Evolutionary conservation across 2,329 filamentous ascomycete genomes (phyloP).

Genomic region (Aschersonia sp.): DNA sequence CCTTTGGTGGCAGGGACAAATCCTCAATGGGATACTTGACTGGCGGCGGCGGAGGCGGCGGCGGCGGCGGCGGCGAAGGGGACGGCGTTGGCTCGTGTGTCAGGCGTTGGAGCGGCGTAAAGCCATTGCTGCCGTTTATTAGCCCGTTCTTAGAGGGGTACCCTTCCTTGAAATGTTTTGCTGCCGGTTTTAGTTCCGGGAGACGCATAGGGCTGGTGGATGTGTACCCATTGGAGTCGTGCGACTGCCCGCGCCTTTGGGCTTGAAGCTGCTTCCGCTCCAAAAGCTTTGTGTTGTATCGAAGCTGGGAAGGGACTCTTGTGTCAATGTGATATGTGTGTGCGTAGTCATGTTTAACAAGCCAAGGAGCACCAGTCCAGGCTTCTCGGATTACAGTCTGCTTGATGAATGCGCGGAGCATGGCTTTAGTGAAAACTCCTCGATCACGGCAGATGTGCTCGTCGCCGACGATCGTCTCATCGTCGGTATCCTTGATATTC

Average conservation of each 20-base stretch:
- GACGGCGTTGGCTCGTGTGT: constrained; percentile 23
- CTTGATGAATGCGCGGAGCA: constrained; percentile 86
- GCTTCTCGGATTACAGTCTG: constrained; percentile 83
- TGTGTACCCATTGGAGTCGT: constrained; percentile 27
- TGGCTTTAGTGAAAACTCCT: constrained; percentile 87
- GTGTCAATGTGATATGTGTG: constrained; percentile 73
- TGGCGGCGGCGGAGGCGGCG: constrained; percentile 33
- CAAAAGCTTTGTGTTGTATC: constrained; percentile 64
- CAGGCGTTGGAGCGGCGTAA: constrained; percentile 1
- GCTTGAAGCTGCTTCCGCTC: constrained; percentile 61
- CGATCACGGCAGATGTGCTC: constrained; percentile 74
- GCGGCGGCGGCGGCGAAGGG: constrained; percentile 16
- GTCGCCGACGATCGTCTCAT: constrained; percentile 69
- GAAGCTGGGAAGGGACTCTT: constrained; percentile 70
- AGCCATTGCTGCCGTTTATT: constrained; percentile 21
- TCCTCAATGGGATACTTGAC: constrained; percentile 96
- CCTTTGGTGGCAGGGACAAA: constrained; percentile 60
- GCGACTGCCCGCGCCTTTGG: constrained; percentile 42
- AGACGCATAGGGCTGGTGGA: constrained; percentile 39
- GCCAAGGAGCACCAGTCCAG: constrained; percentile 94
- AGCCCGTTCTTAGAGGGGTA: constrained; percentile 25
- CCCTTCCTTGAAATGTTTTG: constrained; percentile 54
- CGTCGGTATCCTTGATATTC: constrained; percentile 51
- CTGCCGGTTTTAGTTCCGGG: constrained; percentile 59
- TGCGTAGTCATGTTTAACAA: constrained; percentile 79